These are phyloP conservation scores for Colletotrichum echinochloae DNA, from an alignment of 2,329 filamentous ascomycete species.

Conservation along the genomic window DNA sequence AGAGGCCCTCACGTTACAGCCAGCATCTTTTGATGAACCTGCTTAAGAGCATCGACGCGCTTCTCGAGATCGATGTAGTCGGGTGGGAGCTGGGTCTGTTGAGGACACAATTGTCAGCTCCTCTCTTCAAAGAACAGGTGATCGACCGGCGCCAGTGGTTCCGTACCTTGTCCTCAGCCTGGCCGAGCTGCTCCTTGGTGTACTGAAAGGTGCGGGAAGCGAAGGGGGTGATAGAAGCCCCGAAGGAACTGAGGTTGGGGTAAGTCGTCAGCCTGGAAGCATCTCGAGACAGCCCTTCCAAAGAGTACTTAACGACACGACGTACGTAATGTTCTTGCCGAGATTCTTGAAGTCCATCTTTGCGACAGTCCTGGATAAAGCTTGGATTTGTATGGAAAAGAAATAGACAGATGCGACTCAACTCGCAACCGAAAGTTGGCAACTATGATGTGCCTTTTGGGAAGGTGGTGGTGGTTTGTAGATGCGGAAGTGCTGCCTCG, in stretches of 20 bases:
- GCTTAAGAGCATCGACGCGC: conserved; percentile 96
- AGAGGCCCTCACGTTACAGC: conserved; percentile 83
- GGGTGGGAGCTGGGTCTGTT: conserved; percentile 90
- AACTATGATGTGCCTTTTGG: conserved; percentile 1
- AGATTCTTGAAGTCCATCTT: conserved; percentile 71
- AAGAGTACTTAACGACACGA: conserved; percentile 42
- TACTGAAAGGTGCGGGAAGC: conserved; percentile 95
- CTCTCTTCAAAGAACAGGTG: neutral
- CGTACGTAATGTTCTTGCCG: conserved; percentile 67
- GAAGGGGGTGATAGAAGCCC: conserved; percentile 90
- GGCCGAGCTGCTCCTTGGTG: conserved; percentile 96
- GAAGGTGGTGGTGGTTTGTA: conserved; percentile 20
- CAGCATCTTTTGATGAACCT: conserved; percentile 96
- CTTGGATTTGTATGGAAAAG: neutral
- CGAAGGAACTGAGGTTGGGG: conserved; percentile 64
- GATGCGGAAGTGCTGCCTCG: conserved; percentile 30
- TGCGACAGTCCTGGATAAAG: conserved; percentile 25
- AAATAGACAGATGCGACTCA: neutral
- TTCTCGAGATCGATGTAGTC: conserved; percentile 99
- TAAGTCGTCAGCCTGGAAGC: conserved; percentile 33
- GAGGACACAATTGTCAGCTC: conserved; percentile 35
- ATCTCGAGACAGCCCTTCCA: conserved; percentile 6
- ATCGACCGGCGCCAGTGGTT: conserved; percentile 19
- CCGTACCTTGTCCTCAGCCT: conserved; percentile 89
- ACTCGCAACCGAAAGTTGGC: neutral